These are phyloP conservation scores for Diaporthe sp. DNA, from an alignment of 2,329 filamentous ascomycete genomes.

Conservation along the genomic window DNA sequence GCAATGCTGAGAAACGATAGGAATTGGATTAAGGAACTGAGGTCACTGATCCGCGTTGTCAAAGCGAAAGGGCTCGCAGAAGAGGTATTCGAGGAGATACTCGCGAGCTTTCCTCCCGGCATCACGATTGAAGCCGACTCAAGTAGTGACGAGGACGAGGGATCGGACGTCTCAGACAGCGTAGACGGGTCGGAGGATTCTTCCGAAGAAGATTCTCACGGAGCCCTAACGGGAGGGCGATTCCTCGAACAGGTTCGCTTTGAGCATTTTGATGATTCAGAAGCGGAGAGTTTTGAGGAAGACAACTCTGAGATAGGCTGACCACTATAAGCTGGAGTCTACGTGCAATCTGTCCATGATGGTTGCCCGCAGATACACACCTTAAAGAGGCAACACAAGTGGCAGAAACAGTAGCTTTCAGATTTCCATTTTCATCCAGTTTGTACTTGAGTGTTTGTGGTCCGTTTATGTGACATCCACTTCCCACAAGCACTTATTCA, in stretches of 20 bases:
- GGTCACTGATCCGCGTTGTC: neutral
- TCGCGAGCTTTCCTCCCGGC: neutral
- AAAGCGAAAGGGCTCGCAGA: neutral
- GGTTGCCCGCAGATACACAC: neutral
- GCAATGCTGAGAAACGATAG: slow-evolving; percentile 1
- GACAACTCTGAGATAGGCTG: slow-evolving; percentile 2
- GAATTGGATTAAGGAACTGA: slow-evolving; percentile 4
- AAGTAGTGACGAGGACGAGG: neutral
- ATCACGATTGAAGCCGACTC: neutral
- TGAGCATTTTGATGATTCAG: neutral
- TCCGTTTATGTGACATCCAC: neutral
- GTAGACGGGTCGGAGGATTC: neutral
- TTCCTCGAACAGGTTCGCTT: neutral
- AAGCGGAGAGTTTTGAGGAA: neutral
- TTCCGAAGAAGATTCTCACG: neutral
- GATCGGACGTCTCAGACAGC: neutral
- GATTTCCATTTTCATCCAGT: neutral
- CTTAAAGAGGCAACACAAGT: neutral
- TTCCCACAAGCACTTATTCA: neutral
- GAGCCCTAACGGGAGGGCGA: neutral
- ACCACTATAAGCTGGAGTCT: neutral
- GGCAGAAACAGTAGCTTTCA: neutral
- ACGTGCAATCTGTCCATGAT: neutral
- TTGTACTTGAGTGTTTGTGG: neutral
- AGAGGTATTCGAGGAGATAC: neutral